Conservation (phyloP, 768 basidiomycete species). For the Tubosaeta brunneosetosa region DNA sequence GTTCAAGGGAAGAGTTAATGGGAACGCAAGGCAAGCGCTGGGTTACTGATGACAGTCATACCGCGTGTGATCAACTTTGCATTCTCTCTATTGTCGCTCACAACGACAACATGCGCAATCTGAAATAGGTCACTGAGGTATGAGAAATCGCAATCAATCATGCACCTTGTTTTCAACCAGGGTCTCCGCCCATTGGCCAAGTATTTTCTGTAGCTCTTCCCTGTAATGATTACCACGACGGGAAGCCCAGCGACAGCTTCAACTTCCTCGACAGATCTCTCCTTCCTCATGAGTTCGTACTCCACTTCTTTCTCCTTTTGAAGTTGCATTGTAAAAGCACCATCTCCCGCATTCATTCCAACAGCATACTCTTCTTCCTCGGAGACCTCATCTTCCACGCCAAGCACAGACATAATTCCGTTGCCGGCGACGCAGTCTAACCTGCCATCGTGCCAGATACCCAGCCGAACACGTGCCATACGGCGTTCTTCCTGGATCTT, state of each 20-base stretch:
- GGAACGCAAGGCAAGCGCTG: not conserved
- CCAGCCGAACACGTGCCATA: slow-evolving; percentile 51
- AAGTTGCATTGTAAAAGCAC: slow-evolving; percentile 12
- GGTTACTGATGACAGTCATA: slow-evolving; percentile 21
- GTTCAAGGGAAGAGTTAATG: slow-evolving; percentile 73
- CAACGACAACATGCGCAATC: slow-evolving; percentile 88
- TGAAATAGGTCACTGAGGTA: slow-evolving; percentile 26
- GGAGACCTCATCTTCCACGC: slow-evolving; percentile 70
- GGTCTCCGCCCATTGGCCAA: slow-evolving; percentile 81
- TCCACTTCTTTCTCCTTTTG: slow-evolving; percentile 28
- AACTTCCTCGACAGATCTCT: slow-evolving; percentile 38
- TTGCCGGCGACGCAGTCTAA: slow-evolving; percentile 82
- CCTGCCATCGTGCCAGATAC: slow-evolving; percentile 82
- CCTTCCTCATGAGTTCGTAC: slow-evolving; percentile 29
- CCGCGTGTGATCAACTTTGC: slow-evolving; percentile 81
- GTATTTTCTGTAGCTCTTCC: slow-evolving; percentile 67
- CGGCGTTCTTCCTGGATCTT: slow-evolving; percentile 36
- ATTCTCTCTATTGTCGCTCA: slow-evolving; percentile 88
- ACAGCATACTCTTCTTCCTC: slow-evolving; percentile 31
- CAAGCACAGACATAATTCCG: slow-evolving; percentile 82
- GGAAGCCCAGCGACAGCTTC: slow-evolving; percentile 64
- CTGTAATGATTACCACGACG: slow-evolving; percentile 72
- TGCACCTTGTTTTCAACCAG: slow-evolving; percentile 76
- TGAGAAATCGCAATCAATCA: not conserved
- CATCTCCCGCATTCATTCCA: slow-evolving; percentile 8